A percentile compares a stretch with the other conserved stretches of the same genome.
These are phyloP conservation scores for Ceriops decandra DNA, from an alignment of 345 rosid species.

Conservation along the genomic window DNA sequence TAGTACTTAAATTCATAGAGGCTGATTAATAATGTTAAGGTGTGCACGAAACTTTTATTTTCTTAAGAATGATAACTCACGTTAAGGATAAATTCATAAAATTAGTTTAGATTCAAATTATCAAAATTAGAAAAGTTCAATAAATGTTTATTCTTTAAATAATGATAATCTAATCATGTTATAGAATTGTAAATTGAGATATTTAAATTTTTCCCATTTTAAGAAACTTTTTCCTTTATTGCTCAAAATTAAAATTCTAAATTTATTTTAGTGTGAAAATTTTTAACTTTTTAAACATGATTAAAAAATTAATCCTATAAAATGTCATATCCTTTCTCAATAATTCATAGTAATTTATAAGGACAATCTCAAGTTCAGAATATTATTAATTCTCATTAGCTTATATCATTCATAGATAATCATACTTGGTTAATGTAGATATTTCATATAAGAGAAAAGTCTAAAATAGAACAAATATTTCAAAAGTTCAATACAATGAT, in stretches of 20 bases:
- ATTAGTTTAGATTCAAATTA: neutral
- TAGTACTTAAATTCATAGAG: neutral
- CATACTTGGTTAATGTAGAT: too few relatives aligned
- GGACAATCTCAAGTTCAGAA: neutral
- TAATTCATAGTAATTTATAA: slow-evolving; percentile 6
- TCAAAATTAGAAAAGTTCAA: neutral
- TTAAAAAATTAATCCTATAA: neutral
- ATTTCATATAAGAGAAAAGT: too few relatives aligned
- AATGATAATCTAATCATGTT: neutral
- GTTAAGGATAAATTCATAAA: neutral
- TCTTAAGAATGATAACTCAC: neutral
- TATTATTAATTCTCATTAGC: neutral
- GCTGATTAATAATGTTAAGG: slow-evolving; percentile 1
- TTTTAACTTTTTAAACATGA: neutral
- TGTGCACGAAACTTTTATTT: neutral
- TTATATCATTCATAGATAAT: too few relatives aligned
- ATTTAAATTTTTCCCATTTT: neutral
- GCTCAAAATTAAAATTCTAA: neutral
- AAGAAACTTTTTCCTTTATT: neutral
- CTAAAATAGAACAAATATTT: too few relatives aligned
- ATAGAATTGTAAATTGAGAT: neutral
- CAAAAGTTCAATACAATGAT: too few relatives aligned
- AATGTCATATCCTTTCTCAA: neutral
- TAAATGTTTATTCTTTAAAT: neutral
- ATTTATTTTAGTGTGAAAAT: neutral